Evolutionary conservation across 805 yeast genomes (phyloP).

Genomic region (Metschnikowia aberdeeniae): DNA sequence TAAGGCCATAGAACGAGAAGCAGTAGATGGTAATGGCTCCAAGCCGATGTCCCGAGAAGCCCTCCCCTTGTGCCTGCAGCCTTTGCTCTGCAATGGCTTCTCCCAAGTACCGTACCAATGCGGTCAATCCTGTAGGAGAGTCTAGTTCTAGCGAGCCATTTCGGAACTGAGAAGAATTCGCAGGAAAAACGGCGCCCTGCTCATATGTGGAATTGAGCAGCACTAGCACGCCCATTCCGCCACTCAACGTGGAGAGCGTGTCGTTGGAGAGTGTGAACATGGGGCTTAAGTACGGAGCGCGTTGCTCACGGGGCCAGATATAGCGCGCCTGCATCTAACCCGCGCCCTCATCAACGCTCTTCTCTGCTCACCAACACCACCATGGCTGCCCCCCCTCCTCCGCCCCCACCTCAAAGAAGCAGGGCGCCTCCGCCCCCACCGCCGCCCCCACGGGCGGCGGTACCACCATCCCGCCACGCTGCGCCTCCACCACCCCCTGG

Average conservation of each 20-base stretch:
- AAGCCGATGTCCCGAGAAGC: slow-evolving; percentile 17
- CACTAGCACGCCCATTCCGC: not conserved
- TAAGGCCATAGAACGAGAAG: slow-evolving; percentile 35
- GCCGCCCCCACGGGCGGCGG: slow-evolving; percentile 24
- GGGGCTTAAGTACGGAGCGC: not conserved
- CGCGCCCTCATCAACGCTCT: not conserved
- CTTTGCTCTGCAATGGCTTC: slow-evolving; percentile 14
- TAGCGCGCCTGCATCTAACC: not conserved
- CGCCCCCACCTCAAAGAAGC: slow-evolving; percentile 15
- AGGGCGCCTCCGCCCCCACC: slow-evolving; percentile 26
- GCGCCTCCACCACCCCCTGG: slow-evolving; percentile 19
- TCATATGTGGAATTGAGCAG: not conserved
- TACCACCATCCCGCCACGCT: not conserved
- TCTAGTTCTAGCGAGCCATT: not conserved
- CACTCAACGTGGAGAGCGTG: not conserved
- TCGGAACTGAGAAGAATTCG: not conserved
- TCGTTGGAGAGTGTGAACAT: slow-evolving; percentile 3
- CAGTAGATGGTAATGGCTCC: slow-evolving; percentile 27
- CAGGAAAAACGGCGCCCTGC: not conserved
- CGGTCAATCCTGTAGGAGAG: not conserved
- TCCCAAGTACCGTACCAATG: slow-evolving; percentile 7
- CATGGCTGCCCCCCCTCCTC: slow-evolving; percentile 24
- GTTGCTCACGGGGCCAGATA: no score
- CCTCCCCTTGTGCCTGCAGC: slow-evolving; percentile 7
- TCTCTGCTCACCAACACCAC: not conserved